These are phyloP conservation scores for Stephanodiscus triporus DNA, from an alignment of 108 stramenopile genomes.

Conservation along the genomic window DNA sequence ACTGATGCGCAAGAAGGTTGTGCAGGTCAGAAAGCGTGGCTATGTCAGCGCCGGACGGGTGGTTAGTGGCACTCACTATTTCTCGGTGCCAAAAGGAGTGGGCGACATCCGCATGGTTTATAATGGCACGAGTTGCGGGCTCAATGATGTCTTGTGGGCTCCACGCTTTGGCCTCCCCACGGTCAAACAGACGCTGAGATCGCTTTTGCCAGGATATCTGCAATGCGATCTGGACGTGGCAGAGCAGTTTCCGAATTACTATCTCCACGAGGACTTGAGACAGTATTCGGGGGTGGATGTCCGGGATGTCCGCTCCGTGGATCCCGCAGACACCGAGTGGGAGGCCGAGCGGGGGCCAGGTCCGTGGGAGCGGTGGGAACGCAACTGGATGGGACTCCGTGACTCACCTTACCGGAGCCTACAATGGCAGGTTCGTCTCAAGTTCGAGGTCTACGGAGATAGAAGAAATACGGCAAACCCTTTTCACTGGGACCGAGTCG, in stretches of 20 bases:
- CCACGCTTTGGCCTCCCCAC: slow-evolving; percentile 53
- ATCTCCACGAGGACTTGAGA: slow-evolving; percentile 18
- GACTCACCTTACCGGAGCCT: slow-evolving; percentile 38
- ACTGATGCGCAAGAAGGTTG: slow-evolving; percentile 6
- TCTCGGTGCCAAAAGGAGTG: slow-evolving; percentile 50
- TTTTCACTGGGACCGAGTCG: slow-evolving; percentile 40
- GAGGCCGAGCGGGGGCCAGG: no score
- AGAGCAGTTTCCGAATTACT: slow-evolving; percentile 55
- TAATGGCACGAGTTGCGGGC: no score
- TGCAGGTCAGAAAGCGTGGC: slow-evolving; percentile 10
- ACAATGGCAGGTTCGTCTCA: no score
- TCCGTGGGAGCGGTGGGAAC: slow-evolving; percentile 19
- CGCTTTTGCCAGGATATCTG: slow-evolving; percentile 18
- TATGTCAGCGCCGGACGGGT: slow-evolving; percentile 21
- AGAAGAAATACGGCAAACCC: slow-evolving; percentile 15
- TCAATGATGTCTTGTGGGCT: slow-evolving; percentile 47
- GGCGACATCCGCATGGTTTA: no score
- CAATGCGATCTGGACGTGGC: slow-evolving; percentile 50
- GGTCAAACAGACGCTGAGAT: slow-evolving; percentile 1
- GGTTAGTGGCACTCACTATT: slow-evolving; percentile 18
- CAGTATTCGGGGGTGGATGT: slow-evolving; percentile 44
- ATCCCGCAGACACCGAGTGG: no score
- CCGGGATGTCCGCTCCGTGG: background rate
- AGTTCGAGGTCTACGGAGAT: slow-evolving; percentile 30
- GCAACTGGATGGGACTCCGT: slow-evolving; percentile 38